These are phyloP conservation scores for Santalum album DNA, from an alignment of 164 flowering plant species.

Conservation along the genomic window DNA sequence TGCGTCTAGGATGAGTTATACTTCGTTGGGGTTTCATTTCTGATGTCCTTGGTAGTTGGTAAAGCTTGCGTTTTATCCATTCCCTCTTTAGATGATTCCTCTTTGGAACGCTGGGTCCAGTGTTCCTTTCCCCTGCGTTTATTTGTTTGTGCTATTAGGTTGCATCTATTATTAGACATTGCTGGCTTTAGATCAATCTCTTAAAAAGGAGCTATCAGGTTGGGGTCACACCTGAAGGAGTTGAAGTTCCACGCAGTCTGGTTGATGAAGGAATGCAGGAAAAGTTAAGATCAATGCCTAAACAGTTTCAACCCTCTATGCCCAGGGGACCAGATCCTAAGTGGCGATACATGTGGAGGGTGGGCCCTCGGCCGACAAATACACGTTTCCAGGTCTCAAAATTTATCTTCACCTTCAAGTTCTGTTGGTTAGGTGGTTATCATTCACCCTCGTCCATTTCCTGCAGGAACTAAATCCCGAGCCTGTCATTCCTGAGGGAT, in stretches of 20 bases:
- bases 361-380: constrained; percentile 80
- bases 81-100: no score
- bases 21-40: no score
- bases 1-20: no score
- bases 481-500: constrained; percentile 95
- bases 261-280: constrained; percentile 86
- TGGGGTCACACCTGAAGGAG: constrained; percentile 97
- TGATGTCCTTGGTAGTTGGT: no score
- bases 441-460: not conserved
- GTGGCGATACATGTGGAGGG: constrained; percentile 99
- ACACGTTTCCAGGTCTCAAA: constrained; percentile 69
- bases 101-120: no score
- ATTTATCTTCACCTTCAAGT: constrained; percentile 3
- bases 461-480: constrained; percentile 82
- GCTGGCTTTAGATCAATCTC: no score
- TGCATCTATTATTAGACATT: not conserved
- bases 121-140: no score
- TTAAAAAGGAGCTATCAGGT: constrained; percentile 37
- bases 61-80: no score
- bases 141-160: no score
- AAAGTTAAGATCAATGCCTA: constrained; percentile 58
- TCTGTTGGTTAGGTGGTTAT: not conserved
- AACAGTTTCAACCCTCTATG: constrained; percentile 53
- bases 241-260: constrained; percentile 90
- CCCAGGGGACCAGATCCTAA: constrained; percentile 89